These are phyloP conservation scores for Colletotrichum eleusines DNA, from an alignment of 2,329 filamentous ascomycete species.

Conservation along the genomic window DNA sequence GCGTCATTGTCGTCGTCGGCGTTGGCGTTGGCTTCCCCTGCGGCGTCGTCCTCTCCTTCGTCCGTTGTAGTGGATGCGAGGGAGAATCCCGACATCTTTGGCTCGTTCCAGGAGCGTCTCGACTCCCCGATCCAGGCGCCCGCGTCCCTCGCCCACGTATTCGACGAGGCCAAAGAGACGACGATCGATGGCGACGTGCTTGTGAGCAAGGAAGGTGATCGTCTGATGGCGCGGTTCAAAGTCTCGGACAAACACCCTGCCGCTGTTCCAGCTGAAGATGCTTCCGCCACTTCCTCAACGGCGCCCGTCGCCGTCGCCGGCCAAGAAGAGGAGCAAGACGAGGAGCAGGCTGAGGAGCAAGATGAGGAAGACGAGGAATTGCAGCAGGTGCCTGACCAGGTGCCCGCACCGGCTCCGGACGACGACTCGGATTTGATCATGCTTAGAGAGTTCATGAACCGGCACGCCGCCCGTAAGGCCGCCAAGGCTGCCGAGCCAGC, in stretches of 20 bases:
- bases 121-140: constrained; percentile 23
- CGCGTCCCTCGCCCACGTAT: constrained; percentile 22
- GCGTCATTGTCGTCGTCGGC: not conserved
- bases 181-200: constrained; percentile 22
- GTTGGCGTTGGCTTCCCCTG: not conserved
- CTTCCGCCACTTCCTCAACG: not conserved
- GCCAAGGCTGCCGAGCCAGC: constrained; percentile 47
- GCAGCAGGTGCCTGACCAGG: not conserved
- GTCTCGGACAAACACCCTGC: constrained; percentile 28
- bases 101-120: constrained; percentile 28
- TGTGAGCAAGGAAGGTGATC: constrained; percentile 19
- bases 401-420: not conserved
- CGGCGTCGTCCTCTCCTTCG: constrained; percentile 16
- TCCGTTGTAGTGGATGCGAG: constrained; percentile 31
- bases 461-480: constrained; percentile 48
- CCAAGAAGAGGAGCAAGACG: not conserved
- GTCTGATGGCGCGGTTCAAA: constrained; percentile 40
- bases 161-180: constrained; percentile 22
- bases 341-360: constrained; percentile 6
- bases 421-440: constrained; percentile 29
- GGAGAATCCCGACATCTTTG: constrained; percentile 39
- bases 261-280: not conserved
- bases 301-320: not conserved
- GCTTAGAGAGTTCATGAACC: constrained; percentile 33
- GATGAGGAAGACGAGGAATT: not conserved